These are phyloP conservation scores for Trichoderma harzianum DNA, from an alignment of 2,329 filamentous ascomycete species.

Conservation along the genomic window DNA sequence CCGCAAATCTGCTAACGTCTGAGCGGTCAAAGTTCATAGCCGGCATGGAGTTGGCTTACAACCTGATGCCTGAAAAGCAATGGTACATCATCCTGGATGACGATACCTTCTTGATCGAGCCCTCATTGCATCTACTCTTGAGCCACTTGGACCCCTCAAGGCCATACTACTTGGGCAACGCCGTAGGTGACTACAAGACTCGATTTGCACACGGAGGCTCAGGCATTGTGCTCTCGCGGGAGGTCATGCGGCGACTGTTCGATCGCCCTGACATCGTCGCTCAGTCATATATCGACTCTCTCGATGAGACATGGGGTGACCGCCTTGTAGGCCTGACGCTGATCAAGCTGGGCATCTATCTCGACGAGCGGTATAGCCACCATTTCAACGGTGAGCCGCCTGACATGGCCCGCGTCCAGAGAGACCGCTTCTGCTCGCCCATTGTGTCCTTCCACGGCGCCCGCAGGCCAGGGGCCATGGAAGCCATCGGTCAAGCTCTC, in stretches of 20 bases:
- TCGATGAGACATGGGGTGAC: conserved; percentile 53
- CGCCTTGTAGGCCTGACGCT: conserved; percentile 51
- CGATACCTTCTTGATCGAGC: conserved; percentile 53
- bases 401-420: conserved; percentile 45
- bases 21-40: conserved; percentile 46
- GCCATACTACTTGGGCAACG: conserved; percentile 54
- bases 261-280: conserved; percentile 41
- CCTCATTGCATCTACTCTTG: conserved; percentile 47
- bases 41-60: conserved; percentile 51
- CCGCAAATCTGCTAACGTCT: neutral
- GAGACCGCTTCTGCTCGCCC: conserved; percentile 52
- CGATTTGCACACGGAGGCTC: conserved; percentile 58
- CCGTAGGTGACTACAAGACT: conserved; percentile 53
- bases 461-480: conserved; percentile 44
- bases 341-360: conserved; percentile 51
- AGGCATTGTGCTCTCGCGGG: conserved; percentile 50
- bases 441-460: conserved; percentile 53
- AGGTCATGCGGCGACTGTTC: conserved; percentile 47
- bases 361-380: conserved; percentile 52
- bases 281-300: conserved; percentile 45
- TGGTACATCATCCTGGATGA: conserved; percentile 59
- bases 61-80: conserved; percentile 50
- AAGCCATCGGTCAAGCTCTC: conserved; percentile 41
- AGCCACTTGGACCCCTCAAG: conserved; percentile 46
- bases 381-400: conserved; percentile 57